Conservation (phyloP, 495 filamentous ascomycete genomes). For the Tuber umbilicatum region DNA sequence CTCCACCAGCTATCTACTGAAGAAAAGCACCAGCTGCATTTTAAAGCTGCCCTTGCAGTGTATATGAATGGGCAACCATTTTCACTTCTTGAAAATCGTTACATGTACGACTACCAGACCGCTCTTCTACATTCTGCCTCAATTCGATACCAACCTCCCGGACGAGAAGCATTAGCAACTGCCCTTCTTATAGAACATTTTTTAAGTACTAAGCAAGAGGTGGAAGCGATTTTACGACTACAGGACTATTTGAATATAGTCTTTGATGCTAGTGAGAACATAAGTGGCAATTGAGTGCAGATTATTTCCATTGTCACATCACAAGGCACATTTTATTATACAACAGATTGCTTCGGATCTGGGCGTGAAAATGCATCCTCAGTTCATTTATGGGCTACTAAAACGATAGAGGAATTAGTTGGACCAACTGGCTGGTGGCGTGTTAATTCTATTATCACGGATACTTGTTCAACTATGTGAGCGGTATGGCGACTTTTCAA, state of each 20-base stretch:
- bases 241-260: conserved; percentile 12
- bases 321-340: conserved; percentile 3
- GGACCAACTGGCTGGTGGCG: not conserved
- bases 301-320: conserved; percentile 3
- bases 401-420: not conserved
- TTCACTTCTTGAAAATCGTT: not conserved
- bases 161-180: not conserved
- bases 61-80: not conserved
- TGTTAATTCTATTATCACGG: conserved; percentile 5
- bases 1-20: not conserved
- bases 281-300: not conserved
- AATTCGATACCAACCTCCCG: not conserved
- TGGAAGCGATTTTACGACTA: not conserved
- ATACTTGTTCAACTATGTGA: conserved; percentile 8
- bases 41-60: not conserved
- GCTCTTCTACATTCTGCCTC: not conserved
- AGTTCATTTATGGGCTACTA: not conserved
- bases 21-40: not conserved
- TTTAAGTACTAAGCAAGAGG: not conserved
- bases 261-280: conserved; percentile 3
- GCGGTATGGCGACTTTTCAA: not conserved
- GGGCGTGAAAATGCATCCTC: not conserved
- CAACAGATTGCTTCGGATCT: conserved; percentile 1
- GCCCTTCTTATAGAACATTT: not conserved
- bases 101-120: not conserved